Percentiles rank a stretch among this genome's conserved stretches.
These are phyloP conservation scores for Podaxis mareebaensis DNA, from an alignment of 768 basidiomycete species.

Conservation along the genomic window DNA sequence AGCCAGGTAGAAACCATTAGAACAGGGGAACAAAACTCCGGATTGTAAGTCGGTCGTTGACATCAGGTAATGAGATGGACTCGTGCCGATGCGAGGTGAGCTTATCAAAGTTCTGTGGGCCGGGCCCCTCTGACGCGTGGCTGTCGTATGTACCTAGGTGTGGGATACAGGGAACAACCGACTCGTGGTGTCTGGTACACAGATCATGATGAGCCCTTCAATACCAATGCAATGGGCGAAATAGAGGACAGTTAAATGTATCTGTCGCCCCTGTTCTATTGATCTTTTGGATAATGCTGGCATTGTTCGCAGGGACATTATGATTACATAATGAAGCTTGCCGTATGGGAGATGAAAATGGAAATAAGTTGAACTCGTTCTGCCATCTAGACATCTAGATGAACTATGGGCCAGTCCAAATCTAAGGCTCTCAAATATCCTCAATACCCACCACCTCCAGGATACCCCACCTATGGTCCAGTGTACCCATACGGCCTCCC, in stretches of 20 bases:
- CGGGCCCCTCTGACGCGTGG: background rate
- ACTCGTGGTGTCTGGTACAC: conserved; percentile 22
- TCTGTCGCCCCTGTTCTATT: background rate
- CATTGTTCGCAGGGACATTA: background rate
- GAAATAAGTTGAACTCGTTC: conserved; percentile 10
- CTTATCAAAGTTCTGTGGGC: background rate
- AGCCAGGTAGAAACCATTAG: background rate
- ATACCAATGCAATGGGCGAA: background rate
- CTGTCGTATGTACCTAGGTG: conserved; percentile 17
- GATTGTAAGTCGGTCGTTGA: conserved; percentile 27
- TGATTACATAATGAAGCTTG: conserved; percentile 11
- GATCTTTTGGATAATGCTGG: background rate
- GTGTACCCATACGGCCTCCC: conserved; percentile 4
- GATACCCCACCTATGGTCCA: conserved; percentile 13
- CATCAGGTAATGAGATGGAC: conserved; percentile 19
- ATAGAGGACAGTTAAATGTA: background rate
- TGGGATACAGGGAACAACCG: conserved; percentile 25
- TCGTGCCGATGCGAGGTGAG: conserved; percentile 26
- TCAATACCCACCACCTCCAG: conserved; percentile 9
- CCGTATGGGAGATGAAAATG: background rate
- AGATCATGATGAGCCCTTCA: conserved; percentile 15
- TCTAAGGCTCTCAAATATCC: conserved; percentile 11
- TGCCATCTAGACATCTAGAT: background rate
- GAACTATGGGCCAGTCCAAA: conserved; percentile 16
- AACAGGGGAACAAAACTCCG: conserved; percentile 44